phyloP scores from a whole-genome alignment of 495 filamentous ascomycete genomes.

The Daldinia loculata region DNA sequence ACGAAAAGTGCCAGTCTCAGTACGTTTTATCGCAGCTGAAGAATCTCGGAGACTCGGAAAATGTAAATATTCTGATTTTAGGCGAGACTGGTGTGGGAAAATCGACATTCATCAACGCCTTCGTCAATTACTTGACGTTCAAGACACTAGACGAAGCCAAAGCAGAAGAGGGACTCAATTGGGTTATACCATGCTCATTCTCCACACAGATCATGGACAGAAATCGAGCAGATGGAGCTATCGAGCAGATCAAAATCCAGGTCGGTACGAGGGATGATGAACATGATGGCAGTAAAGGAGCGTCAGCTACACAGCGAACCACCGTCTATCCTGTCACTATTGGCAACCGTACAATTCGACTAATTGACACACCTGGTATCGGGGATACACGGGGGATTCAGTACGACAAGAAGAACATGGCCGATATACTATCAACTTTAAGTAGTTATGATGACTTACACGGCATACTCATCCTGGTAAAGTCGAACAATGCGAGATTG shows the following conservation, averaged over 20 bases:
- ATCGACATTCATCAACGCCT: conserved; percentile 10
- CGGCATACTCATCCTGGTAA: background rate
- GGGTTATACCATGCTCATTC: background rate
- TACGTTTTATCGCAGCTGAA: background rate
- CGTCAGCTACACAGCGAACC: background rate
- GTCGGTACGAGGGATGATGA: conserved; percentile 1
- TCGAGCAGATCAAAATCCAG: background rate
- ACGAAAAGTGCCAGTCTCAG: background rate
- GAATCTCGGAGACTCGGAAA: background rate
- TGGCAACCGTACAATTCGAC: background rate
- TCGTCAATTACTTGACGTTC: conserved; percentile 6
- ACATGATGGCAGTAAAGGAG: background rate
- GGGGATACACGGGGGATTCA: conserved; percentile 6
- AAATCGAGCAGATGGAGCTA: background rate
- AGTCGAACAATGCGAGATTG: background rate
- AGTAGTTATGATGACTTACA: background rate
- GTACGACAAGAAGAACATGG: conserved; percentile 7
- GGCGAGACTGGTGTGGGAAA: conserved; percentile 9
- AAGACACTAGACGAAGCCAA: background rate
- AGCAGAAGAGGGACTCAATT: background rate
- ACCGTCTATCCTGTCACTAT: background rate
- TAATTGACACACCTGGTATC: conserved; percentile 6
- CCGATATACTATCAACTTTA: background rate
- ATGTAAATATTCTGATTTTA: conserved; percentile 1
- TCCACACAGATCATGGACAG: background rate